Evolutionary conservation across 2,329 filamentous ascomycete genomes (phyloP).

Genomic region (Sporothrix inflata): DNA sequence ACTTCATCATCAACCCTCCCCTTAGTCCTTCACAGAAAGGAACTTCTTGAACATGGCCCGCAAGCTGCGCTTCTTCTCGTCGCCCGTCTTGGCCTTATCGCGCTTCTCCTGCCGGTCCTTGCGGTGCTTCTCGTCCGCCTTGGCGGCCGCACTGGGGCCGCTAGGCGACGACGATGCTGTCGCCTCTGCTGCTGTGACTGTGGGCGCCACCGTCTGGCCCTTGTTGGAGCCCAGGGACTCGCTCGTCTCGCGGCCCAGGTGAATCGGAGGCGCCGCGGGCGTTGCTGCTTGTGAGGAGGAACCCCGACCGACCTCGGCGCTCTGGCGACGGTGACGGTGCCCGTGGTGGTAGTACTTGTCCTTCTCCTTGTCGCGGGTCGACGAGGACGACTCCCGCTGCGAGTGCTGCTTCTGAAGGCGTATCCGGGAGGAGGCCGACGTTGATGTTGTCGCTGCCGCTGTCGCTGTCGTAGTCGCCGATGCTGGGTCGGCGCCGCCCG

Average conservation of each 20-base stretch:
- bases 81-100: slow-evolving; percentile 30
- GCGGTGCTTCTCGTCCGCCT: slow-evolving; percentile 34
- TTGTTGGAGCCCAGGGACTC: slow-evolving; percentile 25
- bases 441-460: slow-evolving; percentile 1
- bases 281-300: not conserved
- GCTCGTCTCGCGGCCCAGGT: slow-evolving; percentile 26
- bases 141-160: not conserved
- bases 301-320: slow-evolving; percentile 11
- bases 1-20: not conserved
- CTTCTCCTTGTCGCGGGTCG: not conserved
- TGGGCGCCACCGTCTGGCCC: slow-evolving; percentile 22
- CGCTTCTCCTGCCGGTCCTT: slow-evolving; percentile 34
- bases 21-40: slow-evolving; percentile 19
- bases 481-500: not conserved
- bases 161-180: slow-evolving; percentile 24
- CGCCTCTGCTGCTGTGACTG: slow-evolving; percentile 18
- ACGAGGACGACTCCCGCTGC: slow-evolving; percentile 8
- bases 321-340: slow-evolving; percentile 25
- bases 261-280: not conserved
- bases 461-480: slow-evolving; percentile 6
- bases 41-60: slow-evolving; percentile 33
- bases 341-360: not conserved
- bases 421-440: slow-evolving; percentile 22
- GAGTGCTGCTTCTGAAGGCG: slow-evolving; percentile 26
- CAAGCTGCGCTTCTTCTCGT: slow-evolving; percentile 32